Conservation (phyloP, 208 protist species). For the Leishmania lainsoni region DNA sequence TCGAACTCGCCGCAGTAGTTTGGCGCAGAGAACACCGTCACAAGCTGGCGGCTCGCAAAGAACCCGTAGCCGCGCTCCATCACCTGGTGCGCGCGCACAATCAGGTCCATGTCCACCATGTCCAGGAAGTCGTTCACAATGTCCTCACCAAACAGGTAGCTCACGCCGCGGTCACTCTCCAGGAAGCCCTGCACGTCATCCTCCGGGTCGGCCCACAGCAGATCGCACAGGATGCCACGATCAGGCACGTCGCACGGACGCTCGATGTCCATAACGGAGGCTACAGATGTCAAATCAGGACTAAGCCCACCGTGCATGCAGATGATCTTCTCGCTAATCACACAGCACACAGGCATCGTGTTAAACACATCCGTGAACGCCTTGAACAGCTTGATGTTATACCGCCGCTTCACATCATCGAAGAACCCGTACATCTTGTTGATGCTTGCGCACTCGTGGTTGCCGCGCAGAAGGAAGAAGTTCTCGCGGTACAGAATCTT, state of each 20-base stretch:
- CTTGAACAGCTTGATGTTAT: conserved; percentile 98
- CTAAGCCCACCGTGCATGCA: conserved; percentile 99
- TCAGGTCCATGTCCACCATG: conserved; percentile 99
- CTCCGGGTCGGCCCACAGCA: conserved; percentile 98
- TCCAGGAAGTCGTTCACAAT: conserved; percentile 98
- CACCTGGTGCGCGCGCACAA: conserved; percentile 99
- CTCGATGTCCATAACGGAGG: conserved; percentile 94
- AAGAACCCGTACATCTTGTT: conserved; percentile 99
- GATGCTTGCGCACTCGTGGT: conserved; percentile 98
- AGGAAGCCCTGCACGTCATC: conserved; percentile 94
- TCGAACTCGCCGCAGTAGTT: conserved; percentile 99
- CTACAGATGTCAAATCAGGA: conserved; percentile 95
- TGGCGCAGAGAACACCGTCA: conserved; percentile 99
- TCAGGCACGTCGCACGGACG: conserved; percentile 99
- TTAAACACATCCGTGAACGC: conserved; percentile 99
- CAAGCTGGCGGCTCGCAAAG: conserved; percentile 98
- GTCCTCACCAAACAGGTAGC: conserved; percentile 98
- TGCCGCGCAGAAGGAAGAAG: conserved; percentile 99
- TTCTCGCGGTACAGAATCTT: conserved; percentile 98
- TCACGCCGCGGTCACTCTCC: conserved; percentile 98
- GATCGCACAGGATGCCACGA: conserved; percentile 98
- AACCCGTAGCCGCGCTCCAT: conserved; percentile 99
- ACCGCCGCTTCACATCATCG: conserved; percentile 96
- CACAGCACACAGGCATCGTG: conserved; percentile 98
- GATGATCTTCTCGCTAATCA: conserved; percentile 99